These are phyloP conservation scores for Ogataea parapolymorpha DNA, from an alignment of 805 yeast species.

Conservation along the genomic window DNA sequence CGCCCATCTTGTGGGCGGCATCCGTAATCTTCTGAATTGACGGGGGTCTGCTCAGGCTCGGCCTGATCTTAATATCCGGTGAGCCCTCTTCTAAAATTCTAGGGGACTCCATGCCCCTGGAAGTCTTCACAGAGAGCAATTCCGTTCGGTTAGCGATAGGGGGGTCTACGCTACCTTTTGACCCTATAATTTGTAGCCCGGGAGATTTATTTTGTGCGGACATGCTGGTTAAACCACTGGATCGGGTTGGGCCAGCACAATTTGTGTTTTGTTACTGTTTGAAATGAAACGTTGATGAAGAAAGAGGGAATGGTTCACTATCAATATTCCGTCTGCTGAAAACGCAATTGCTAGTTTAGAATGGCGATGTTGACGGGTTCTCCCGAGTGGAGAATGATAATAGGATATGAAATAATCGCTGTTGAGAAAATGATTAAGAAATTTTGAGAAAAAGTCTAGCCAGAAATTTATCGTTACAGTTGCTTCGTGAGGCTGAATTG, in stretches of 20 bases:
- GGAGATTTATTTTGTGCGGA: conserved; percentile 4
- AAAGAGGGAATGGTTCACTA: background rate
- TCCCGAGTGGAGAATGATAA: no score
- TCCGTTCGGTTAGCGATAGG: conserved; percentile 1
- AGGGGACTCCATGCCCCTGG: background rate
- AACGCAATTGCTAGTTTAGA: no score
- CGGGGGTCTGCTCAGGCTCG: conserved; percentile 4
- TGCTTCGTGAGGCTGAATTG: background rate
- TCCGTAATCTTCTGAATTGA: conserved; percentile 28
- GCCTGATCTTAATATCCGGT: background rate
- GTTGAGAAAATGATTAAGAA: background rate
- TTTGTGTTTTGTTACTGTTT: background rate
- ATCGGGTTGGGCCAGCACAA: background rate
- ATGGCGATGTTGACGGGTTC: no score
- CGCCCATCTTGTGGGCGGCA: conserved; percentile 29
- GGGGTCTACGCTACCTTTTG: conserved; percentile 1
- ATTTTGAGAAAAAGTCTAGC: background rate
- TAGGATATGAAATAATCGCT: no score
- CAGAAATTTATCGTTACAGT: background rate
- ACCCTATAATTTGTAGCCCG: background rate
- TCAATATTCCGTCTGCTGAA: no score
- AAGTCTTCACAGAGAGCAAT: background rate
- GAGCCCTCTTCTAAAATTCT: background rate
- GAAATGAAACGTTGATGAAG: background rate
- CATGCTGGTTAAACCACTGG: conserved; percentile 2